Base-by-base conservation (phyloP, 768 basidiomycete genomes). In the Agrocybe praecox region DNA sequence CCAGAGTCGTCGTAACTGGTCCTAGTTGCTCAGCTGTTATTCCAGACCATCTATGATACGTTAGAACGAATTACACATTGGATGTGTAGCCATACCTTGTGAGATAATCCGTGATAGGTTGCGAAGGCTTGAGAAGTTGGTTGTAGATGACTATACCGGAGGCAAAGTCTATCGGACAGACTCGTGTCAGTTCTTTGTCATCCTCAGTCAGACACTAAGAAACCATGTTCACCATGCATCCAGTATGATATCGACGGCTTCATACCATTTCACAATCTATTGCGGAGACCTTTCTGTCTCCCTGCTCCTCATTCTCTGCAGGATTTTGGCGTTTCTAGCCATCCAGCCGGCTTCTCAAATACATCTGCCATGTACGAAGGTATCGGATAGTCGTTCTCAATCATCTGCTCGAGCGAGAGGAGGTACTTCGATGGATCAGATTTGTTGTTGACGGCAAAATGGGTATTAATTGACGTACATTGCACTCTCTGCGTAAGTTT, bases 251-350 rank as follows among this genome's bases (percentile, higher is more conserved):
- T 17, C 49, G 48, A 17, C 11, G 29, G n/a, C 17, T 10, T 65
- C 84, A 52, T 57, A 93, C 96, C 96, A 98, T 98, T 71, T 98
- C 96, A 70, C 96, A 98, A 78, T 99, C 96, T 46, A 99, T 82
- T 0, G 93, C 92, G 53, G 91, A 87, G 22, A 96, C 82, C 56
- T 75, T 78, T 4, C 81, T 76, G 45, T 75, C 76, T 6, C 79
- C 75, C 26, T 65, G 72, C 34, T 52, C 50, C 18, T 72, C 64
- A 43, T 48, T 67, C 50, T 53, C 65, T 21, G 67, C 67, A 2
- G 71, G 65, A n/a, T 17, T 73, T 63, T 1, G 93, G 89, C 0
- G 90, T 94, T 73, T 98, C 92, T 6, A 91, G 72, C 93, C 94
- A 97, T 1, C 87, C 94, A 1, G 65, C 69, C 6, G 83, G 76